phyloP scores from a whole-genome alignment of 2,329 filamentous ascomycete species.

The Phaeophleospora eucalypticola region DNA sequence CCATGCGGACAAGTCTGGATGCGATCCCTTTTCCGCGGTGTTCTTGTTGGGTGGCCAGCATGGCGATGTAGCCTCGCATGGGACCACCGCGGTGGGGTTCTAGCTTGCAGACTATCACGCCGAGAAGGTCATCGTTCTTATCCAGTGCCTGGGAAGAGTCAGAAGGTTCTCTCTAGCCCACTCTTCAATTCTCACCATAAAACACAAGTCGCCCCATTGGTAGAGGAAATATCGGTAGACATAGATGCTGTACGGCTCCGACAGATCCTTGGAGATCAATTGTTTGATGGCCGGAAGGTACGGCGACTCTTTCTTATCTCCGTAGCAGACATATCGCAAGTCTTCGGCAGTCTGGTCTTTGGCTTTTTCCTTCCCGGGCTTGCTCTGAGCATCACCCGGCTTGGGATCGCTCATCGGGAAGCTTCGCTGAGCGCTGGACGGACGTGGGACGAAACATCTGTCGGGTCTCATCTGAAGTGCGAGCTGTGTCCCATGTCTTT shows the following conservation, averaged over 20 bases:
- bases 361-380: not conserved
- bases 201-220: constrained; percentile 97
- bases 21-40: constrained; percentile 81
- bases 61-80: constrained; percentile 91
- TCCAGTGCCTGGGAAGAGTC: constrained; percentile 45
- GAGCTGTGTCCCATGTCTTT: not conserved
- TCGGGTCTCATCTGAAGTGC: not conserved
- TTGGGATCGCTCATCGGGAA: constrained; percentile 1
- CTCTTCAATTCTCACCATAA: constrained; percentile 77
- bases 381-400: not conserved
- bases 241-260: constrained; percentile 98
- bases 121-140: constrained; percentile 64
- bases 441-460: not conserved
- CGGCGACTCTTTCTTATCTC: constrained; percentile 54
- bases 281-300: constrained; percentile 84
- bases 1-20: constrained; percentile 79
- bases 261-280: constrained; percentile 91
- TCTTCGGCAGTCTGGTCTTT: constrained; percentile 1
- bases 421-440: not conserved
- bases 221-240: constrained; percentile 98
- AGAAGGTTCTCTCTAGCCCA: no score
- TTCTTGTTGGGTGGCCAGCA: constrained; percentile 83
- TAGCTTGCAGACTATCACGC: constrained; percentile 91
- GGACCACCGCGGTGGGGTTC: constrained; percentile 85
- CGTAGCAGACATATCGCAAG: constrained; percentile 56